phyloP scores from a whole-genome alignment of 148 eudicot species.

The Vaccinium darrowii region DNA sequence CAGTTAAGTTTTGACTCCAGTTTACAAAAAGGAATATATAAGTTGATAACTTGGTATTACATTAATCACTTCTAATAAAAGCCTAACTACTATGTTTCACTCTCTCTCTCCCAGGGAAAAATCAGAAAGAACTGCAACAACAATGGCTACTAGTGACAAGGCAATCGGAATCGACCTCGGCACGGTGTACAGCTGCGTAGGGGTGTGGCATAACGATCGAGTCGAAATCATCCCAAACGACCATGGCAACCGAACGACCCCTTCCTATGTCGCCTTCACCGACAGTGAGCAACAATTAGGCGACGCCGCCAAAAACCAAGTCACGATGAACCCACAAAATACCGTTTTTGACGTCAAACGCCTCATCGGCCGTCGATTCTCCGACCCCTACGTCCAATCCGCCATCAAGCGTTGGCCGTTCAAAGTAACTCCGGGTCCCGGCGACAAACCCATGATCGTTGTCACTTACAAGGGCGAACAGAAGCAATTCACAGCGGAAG shows the following conservation, averaged over 20 bases:
- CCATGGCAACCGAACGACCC: slow-evolving; percentile 33
- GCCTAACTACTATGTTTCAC: too few relatives aligned
- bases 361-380: slow-evolving; percentile 5
- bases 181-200: slow-evolving; percentile 30
- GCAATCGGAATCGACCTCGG: slow-evolving; percentile 30
- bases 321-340: slow-evolving; percentile 19
- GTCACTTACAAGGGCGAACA: background rate
- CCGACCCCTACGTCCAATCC: slow-evolving; percentile 2
- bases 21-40: too few relatives aligned
- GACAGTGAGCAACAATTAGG: slow-evolving; percentile 25
- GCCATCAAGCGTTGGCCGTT: slow-evolving; percentile 6
- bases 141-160: background rate
- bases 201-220: slow-evolving; percentile 31
- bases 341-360: slow-evolving; percentile 22
- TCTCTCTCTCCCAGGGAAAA: too few relatives aligned
- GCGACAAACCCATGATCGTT: too few relatives aligned
- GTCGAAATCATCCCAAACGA: slow-evolving; percentile 31
- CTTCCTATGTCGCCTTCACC: slow-evolving; percentile 33
- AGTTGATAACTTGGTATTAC: too few relatives aligned
- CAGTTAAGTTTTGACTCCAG: too few relatives aligned
- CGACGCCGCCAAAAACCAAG: slow-evolving; percentile 28
- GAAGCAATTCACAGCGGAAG: background rate
- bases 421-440: background rate
- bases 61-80: too few relatives aligned
- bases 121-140: too few relatives aligned